Evolutionary conservation across 805 yeast species (phyloP).

Genomic region (Candida michaelii): DNA sequence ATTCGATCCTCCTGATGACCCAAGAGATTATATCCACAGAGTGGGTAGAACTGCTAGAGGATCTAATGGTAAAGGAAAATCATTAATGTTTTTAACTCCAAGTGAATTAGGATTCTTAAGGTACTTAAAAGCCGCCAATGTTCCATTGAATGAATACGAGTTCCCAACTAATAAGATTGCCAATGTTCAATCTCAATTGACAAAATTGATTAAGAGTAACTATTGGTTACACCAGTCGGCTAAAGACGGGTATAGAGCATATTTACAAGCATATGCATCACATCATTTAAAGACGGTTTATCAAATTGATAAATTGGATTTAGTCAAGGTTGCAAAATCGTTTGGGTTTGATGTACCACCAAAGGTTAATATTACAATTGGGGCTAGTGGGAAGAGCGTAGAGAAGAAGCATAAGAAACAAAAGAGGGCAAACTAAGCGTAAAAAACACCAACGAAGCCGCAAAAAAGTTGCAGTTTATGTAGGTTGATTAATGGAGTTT

Average conservation of each 20-base stretch:
- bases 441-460: no score
- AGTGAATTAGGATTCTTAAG: slow-evolving; percentile 91
- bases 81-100: slow-evolving; percentile 93
- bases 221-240: slow-evolving; percentile 95
- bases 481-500: no score
- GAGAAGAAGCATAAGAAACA: slow-evolving; percentile 50
- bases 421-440: no score
- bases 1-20: slow-evolving; percentile 99
- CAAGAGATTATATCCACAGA: slow-evolving; percentile 97
- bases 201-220: slow-evolving; percentile 85
- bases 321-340: slow-evolving; percentile 91
- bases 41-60: slow-evolving; percentile 99
- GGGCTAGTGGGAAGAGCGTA: slow-evolving; percentile 77
- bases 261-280: slow-evolving; percentile 95
- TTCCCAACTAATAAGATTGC: slow-evolving; percentile 94
- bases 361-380: slow-evolving; percentile 92
- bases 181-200: slow-evolving; percentile 91
- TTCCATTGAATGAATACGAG: slow-evolving; percentile 95
- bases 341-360: slow-evolving; percentile 96
- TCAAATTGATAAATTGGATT: slow-evolving; percentile 91
- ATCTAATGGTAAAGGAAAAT: slow-evolving; percentile 82
- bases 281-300: slow-evolving; percentile 96
- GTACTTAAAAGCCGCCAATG: slow-evolving; percentile 94
- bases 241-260: slow-evolving; percentile 95
- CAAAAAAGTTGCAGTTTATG: no score